Percentiles rank a stretch among this genome's conserved stretches.
These are phyloP conservation scores for Solidago caesia DNA, from an alignment of 129 eudicot species.

Conservation along the genomic window DNA sequence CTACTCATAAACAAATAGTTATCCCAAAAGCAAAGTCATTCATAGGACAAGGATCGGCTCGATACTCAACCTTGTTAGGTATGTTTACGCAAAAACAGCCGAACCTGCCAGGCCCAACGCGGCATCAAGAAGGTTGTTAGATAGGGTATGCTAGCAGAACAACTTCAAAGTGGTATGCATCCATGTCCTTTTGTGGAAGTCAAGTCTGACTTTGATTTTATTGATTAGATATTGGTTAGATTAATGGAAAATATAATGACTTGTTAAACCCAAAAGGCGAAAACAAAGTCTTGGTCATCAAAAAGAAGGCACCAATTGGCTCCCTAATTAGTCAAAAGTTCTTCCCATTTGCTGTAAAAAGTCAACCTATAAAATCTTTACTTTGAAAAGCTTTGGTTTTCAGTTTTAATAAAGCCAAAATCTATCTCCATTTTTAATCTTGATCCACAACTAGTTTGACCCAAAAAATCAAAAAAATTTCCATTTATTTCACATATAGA, in stretches of 20 bases:
- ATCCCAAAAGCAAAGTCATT: background rate
- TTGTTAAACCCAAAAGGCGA: background rate
- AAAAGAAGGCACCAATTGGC: background rate
- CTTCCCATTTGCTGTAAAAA: constrained; percentile 13
- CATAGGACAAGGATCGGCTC: constrained; percentile 7
- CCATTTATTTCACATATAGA: background rate
- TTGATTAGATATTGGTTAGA: background rate
- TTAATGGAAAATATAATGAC: background rate
- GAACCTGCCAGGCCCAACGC: too few species aligned
- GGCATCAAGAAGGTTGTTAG: background rate
- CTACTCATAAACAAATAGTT: background rate
- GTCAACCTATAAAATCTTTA: constrained; percentile 11
- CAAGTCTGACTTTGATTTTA: constrained; percentile 18
- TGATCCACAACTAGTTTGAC: background rate
- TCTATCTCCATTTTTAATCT: background rate
- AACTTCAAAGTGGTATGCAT: constrained; percentile 8
- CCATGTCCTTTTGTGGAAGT: background rate
- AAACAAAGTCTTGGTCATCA: background rate
- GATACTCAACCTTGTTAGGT: background rate
- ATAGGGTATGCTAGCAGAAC: background rate
- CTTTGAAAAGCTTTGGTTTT: constrained; percentile 1
- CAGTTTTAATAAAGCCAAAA: background rate
- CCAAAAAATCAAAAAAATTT: background rate
- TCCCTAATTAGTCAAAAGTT: background rate
- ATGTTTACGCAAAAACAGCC: background rate